Percentiles rank a stretch among this genome's conserved stretches.
Conservation (phyloP, 805 yeast genomes). For the Blastobotrys attinorum region DNA sequence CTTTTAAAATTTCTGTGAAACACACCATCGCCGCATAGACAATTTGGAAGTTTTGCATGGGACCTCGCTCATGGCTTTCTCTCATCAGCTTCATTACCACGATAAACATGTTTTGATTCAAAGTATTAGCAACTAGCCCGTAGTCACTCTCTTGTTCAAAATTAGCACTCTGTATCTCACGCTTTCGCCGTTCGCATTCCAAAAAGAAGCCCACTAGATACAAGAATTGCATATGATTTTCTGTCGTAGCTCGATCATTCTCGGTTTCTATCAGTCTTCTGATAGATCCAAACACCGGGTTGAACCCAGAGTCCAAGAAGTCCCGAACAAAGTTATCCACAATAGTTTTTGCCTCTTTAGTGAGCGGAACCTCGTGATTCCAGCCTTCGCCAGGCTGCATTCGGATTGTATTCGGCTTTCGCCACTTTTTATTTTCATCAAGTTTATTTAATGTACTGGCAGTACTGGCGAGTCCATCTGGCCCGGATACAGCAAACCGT, state of each 20-base stretch:
- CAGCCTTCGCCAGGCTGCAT: constrained; percentile 15
- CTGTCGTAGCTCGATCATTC: constrained; percentile 19
- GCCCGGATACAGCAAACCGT: constrained; percentile 65
- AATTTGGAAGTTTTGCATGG: constrained; percentile 42
- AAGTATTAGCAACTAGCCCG: constrained; percentile 32
- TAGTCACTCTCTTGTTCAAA: constrained; percentile 22
- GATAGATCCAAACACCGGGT: constrained; percentile 49
- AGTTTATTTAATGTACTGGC: constrained; percentile 52
- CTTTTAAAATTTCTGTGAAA: constrained; percentile 52
- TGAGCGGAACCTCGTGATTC: constrained; percentile 17
- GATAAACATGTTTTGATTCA: constrained; percentile 55
- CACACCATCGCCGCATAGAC: constrained; percentile 64
- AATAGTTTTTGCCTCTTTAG: constrained; percentile 22
- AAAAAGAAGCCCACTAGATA: constrained; percentile 69
- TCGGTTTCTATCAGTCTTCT: constrained; percentile 41
- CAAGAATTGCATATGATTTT: constrained; percentile 40
- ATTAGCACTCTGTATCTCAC: constrained; percentile 7
- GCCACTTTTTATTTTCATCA: constrained; percentile 65
- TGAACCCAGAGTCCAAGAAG: constrained; percentile 69
- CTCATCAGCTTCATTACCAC: constrained; percentile 40
- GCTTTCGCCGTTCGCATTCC: constrained; percentile 45
- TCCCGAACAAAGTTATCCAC: constrained; percentile 39
- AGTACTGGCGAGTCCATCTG: constrained; percentile 47
- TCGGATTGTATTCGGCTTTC: constrained; percentile 27
- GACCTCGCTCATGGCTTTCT: constrained; percentile 27